Evolutionary conservation across 352 stramenopile species (phyloP), one percentile per base, ranked within the genome.

Genomic region (Phytophthora pini): DNA sequence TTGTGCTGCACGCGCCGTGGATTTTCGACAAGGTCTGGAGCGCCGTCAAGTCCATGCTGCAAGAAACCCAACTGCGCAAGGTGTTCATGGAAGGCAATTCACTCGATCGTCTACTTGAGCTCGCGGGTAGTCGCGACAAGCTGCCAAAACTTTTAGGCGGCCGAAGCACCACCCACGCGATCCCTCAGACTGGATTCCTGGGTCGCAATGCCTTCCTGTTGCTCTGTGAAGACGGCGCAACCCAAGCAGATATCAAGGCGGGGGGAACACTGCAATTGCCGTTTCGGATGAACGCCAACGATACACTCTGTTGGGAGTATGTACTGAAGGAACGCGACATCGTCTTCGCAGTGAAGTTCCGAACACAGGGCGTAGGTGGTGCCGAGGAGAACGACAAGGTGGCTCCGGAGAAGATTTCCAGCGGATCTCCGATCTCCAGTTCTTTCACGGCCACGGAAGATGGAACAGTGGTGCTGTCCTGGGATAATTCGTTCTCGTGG

Each of bases 221-320:
- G 24, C 75, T 93, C 4, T 90, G 84, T 53, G 82, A 93, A 67
- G 82, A 90, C 36, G 82, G 84, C 24, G 82, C 80, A 22, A 88
- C 77, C 13, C 79, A 88, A 39, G 70, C 82, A 0, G 84, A 93
- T 47, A 90, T 93, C 58, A 79, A 80, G 29, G 74, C 84, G 7
- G 79, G 84, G 13, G 79, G 73, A 5, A 80, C 58, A 4, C 62
- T 93, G 46, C 82, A 90, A 52, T 47, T 93, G 3, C 84, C 84
- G 5, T 93, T 93, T 62, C 82, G 84, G 24, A 88, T 91, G 58
- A 76, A 62, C 3, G 75, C 70, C 8, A 90, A 91, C 51, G 80
- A 93, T 61, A 91, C 84, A 2, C 65, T 93, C 27, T 93, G 84
- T 70, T 93, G 80, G 82, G 84, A 93, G 49, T 91, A 84, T 60